Conservation (phyloP, 805 yeast species). For the Pichia sporocuriosa region DNA sequence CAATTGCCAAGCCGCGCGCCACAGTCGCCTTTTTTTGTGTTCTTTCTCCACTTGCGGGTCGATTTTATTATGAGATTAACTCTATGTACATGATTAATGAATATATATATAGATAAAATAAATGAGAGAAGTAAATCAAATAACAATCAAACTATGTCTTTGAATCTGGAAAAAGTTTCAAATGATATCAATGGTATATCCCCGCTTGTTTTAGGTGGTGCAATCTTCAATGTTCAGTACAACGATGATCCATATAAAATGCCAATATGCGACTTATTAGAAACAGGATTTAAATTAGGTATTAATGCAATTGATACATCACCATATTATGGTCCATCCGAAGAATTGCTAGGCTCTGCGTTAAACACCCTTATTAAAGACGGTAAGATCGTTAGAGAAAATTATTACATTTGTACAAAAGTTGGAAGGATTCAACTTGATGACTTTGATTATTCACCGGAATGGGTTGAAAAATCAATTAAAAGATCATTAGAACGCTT, state of each 20-base stretch:
- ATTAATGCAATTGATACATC: conserved; percentile 81
- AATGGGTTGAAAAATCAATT: conserved; percentile 55
- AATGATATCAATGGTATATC: conserved; percentile 34
- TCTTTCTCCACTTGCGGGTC: too few relatives aligned
- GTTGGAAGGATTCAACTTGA: conserved; percentile 69
- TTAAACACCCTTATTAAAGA: conserved; percentile 33
- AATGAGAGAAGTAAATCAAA: too few relatives aligned
- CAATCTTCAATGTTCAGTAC: conserved; percentile 78
- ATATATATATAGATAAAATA: too few relatives aligned
- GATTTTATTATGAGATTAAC: too few relatives aligned
- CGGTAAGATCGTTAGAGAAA: conserved; percentile 46
- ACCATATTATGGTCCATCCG: conserved; percentile 91
- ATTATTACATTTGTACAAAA: conserved; percentile 71
- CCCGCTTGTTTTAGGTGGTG: conserved; percentile 77
- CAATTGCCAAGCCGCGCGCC: too few relatives aligned
- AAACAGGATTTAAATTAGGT: conserved; percentile 58
- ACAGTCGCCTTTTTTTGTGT: too few relatives aligned
- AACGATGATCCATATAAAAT: conserved; percentile 57
- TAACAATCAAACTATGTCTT: conserved; percentile 17
- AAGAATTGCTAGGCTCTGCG: conserved; percentile 63
- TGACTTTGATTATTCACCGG: conserved; percentile 69
- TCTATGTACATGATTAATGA: too few relatives aligned
- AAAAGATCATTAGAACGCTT: conserved; percentile 61
- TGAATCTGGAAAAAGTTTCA: conserved; percentile 19
- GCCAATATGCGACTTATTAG: conserved; percentile 52